phyloP scores from a whole-genome alignment of 2,329 filamentous ascomycete genomes.

The Emergomyces orientalis region DNA sequence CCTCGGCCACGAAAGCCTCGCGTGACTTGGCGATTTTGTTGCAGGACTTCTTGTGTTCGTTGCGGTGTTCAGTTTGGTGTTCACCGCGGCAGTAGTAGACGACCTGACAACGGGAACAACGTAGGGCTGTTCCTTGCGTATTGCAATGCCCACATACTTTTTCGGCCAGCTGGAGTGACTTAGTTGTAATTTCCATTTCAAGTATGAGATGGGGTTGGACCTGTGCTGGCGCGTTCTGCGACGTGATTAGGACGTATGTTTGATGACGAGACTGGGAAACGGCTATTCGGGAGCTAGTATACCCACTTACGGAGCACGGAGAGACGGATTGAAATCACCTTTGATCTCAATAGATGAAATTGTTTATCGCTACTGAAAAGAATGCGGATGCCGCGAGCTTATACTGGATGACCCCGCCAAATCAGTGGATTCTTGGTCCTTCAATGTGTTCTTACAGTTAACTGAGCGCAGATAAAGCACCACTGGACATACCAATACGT shows the following conservation, averaged over 20 bases:
- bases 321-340: too few species aligned
- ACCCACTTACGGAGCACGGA: too few species aligned
- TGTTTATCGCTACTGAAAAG: too few species aligned
- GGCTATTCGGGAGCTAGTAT: too few species aligned
- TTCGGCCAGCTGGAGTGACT: neutral
- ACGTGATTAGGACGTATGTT: neutral
- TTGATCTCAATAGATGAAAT: too few species aligned
- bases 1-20: slow-evolving; percentile 26
- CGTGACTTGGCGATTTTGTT: slow-evolving; percentile 28
- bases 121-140: slow-evolving; percentile 24
- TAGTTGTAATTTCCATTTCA: neutral
- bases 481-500: too few species aligned
- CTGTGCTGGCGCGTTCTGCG: neutral
- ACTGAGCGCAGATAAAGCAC: too few species aligned
- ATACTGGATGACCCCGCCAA: too few species aligned
- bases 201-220: neutral
- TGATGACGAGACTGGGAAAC: neutral
- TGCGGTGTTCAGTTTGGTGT: slow-evolving; percentile 35
- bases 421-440: too few species aligned
- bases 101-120: slow-evolving; percentile 37
- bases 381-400: too few species aligned
- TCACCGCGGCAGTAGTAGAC: slow-evolving; percentile 40
- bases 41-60: slow-evolving; percentile 36
- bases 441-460: too few species aligned
- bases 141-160: slow-evolving; percentile 20